Evolutionary conservation across 352 stramenopile genomes (phyloP), one percentile per base, ranked within the genome.

Genomic region (Phytophthora aleatoria): DNA sequence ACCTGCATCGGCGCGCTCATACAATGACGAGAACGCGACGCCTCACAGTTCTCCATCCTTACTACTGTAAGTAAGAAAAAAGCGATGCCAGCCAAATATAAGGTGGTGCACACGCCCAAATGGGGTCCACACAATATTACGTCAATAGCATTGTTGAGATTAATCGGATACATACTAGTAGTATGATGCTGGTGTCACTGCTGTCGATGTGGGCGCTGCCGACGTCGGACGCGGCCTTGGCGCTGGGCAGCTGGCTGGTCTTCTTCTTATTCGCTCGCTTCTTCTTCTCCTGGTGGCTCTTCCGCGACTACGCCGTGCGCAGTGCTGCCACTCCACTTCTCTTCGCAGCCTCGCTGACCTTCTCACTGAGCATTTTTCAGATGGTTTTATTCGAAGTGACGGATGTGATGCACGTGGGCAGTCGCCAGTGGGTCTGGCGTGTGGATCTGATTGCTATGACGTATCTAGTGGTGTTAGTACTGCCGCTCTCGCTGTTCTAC

Each of bases 261-360:
- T 75, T 84, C 52, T 91, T 93, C 72, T 24, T 81, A 6, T 91
- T 92, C 51, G 81, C 86, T 41, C 83, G 84, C 30, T 75, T 82
- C 53, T 95, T 95, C 74, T 93, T 95, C 74, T 79, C 84, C 20
- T 84, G 74, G 77, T 93, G 86, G 84, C 77, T 95, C 45, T 93
- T 95, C 67, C 83, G 81, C 12, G 86, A 95, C 69, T 95, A 95
- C 55, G 83, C 88, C 28, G 79, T 95, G 54, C 87, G 85, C 50
- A 77, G 68, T 31, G 56, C 51, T 33, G 67, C 61, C 52, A 83
- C 83, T 42, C 84, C 84, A 48, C 56, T 87, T 50, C 77, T 95
- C 43, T 95, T 95, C 72, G 84, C 81, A 36, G 60, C 81, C 9
- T 87, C 79, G 28, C 79, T 95, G 56, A 88, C 77, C 55, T 91